These are phyloP conservation scores for Trichosporon inkin DNA, from an alignment of 1,284 basidiomycete genomes.

Conservation along the genomic window DNA sequence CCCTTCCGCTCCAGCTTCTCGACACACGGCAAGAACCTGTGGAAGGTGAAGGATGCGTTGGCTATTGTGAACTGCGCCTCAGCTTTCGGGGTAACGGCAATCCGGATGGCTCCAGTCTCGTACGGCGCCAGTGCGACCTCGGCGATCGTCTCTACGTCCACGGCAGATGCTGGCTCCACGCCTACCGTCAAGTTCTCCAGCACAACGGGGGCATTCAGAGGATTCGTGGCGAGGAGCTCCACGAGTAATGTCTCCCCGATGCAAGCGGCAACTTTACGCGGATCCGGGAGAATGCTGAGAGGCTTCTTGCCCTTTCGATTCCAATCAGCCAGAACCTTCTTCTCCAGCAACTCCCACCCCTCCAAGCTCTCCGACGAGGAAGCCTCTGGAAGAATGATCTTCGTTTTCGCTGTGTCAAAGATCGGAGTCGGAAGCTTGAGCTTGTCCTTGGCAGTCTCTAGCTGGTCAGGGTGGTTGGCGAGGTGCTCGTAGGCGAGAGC, in stretches of 20 bases:
- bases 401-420: conserved; percentile 37
- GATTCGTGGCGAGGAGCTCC: conserved; percentile 51
- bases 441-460: conserved; percentile 27
- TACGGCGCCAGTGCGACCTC: conserved; percentile 46
- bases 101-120: conserved; percentile 39
- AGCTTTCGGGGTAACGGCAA: conserved; percentile 32
- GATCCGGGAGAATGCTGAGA: conserved; percentile 31
- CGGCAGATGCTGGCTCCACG: conserved; percentile 20
- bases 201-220: conserved; percentile 47
- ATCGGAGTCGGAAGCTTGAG: conserved; percentile 40
- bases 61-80: conserved; percentile 36
- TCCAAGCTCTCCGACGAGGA: conserved; percentile 2
- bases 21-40: conserved; percentile 47
- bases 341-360: conserved; percentile 33
- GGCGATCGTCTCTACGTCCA: conserved; percentile 27
- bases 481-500: conserved; percentile 52
- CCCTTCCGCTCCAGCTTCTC: conserved; percentile 50
- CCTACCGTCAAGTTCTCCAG: conserved; percentile 29
- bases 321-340: conserved; percentile 33
- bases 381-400: conserved; percentile 25
- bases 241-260: conserved; percentile 44
- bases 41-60: conserved; percentile 46
- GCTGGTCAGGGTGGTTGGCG: conserved; percentile 31
- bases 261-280: conserved; percentile 27
- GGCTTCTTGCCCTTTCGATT: conserved; percentile 45